Conservation (phyloP, 352 stramenopile species). For the Albugo laibachii region DNA sequence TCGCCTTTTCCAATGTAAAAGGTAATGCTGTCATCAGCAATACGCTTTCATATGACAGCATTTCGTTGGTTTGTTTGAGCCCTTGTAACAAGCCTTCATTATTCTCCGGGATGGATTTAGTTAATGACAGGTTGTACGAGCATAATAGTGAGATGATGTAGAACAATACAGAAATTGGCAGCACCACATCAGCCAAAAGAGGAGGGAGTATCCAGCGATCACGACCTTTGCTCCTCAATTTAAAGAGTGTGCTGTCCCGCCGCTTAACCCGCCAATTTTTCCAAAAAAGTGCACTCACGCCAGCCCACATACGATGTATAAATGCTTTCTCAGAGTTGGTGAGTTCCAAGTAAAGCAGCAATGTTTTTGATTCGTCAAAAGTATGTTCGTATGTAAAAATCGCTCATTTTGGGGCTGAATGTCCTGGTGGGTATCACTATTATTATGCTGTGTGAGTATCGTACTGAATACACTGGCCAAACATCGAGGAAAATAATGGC, state of each 20-base stretch:
- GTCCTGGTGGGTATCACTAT: too few species aligned
- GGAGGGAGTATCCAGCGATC: conserved; percentile 37
- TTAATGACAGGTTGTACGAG: conserved; percentile 21
- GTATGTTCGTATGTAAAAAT: too few species aligned
- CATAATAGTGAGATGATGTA: conserved; percentile 36
- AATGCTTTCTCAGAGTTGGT: too few species aligned
- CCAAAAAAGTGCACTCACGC: conserved; percentile 29
- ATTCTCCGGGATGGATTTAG: not conserved
- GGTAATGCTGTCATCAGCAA: conserved; percentile 31
- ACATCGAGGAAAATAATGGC: too few species aligned
- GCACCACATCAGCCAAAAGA: conserved; percentile 41
- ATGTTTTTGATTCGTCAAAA: too few species aligned
- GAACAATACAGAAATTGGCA: conserved; percentile 35
- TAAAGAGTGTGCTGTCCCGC: conserved; percentile 51
- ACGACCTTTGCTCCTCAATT: conserved; percentile 10
- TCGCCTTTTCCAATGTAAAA: conserved; percentile 6
- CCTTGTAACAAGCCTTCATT: not conserved
- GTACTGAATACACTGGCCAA: too few species aligned
- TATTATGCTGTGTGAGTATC: too few species aligned
- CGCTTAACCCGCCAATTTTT: conserved; percentile 75
- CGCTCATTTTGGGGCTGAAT: too few species aligned
- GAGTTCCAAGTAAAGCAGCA: too few species aligned
- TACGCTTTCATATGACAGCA: conserved; percentile 1
- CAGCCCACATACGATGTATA: too few species aligned
- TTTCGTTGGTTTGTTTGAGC: not conserved